Percentiles rank a stretch among this genome's conserved stretches.
phyloP scores from a whole-genome alignment of 768 basidiomycete species.

The Coprinopsis marcescibilis region DNA sequence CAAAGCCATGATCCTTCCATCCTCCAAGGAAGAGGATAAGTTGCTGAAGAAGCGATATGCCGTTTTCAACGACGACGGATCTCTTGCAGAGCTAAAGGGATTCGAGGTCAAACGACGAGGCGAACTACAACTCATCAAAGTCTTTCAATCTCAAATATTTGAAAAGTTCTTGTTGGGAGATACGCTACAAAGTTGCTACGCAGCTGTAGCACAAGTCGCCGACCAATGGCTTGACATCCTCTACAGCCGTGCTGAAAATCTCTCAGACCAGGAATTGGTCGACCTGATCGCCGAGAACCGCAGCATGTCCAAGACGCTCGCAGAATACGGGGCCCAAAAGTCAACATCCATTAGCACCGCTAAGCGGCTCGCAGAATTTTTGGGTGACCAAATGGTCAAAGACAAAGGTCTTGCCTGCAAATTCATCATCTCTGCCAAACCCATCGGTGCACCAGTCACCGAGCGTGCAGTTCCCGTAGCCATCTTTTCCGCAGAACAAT shows the following conservation, averaged over 20 bases:
- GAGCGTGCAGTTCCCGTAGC: conserved; percentile 96
- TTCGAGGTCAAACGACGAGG: conserved; percentile 98
- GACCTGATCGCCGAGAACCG: conserved; percentile 98
- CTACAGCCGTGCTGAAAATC: conserved; percentile 75
- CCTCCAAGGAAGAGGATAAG: conserved; percentile 99
- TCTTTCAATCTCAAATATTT: conserved; percentile 98
- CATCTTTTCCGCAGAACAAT: conserved; percentile 94
- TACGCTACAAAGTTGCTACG: conserved; percentile 94
- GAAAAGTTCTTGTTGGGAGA: conserved; percentile 93
- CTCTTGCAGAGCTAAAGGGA: conserved; percentile 96
- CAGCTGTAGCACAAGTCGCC: conserved; percentile 87
- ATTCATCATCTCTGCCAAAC: conserved; percentile 96
- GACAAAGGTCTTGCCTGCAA: conserved; percentile 99
- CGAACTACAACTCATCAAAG: conserved; percentile 97
- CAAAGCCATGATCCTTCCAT: conserved; percentile 97
- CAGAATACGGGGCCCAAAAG: conserved; percentile 95
- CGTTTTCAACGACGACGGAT: conserved; percentile 96
- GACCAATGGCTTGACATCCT: conserved; percentile 98
- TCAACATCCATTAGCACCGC: conserved; percentile 98
- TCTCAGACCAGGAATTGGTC: conserved; percentile 88
- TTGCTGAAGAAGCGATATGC: conserved; percentile 97
- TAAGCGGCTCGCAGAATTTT: conserved; percentile 88
- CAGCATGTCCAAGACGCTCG: conserved; percentile 94
- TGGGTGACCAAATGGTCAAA: conserved; percentile 98
- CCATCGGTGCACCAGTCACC: conserved; percentile 89